Evolutionary conservation across 768 basidiomycete genomes (phyloP), one percentile per base, ranked within the genome.

Genomic region (Tulasnella sp.): DNA sequence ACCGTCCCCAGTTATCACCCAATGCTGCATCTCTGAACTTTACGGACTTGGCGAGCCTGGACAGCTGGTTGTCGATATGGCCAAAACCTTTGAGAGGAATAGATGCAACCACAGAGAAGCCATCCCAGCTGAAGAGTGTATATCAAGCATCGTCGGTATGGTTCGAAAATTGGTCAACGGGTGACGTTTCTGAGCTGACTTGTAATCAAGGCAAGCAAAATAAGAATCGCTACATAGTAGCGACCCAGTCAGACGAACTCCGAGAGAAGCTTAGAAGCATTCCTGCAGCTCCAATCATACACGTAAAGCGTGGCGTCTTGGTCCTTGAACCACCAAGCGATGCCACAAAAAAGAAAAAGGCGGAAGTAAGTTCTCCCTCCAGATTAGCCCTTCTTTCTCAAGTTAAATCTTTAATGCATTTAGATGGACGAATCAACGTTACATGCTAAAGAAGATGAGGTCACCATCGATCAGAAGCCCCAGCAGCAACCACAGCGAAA

Each of bases 71-170:
- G 92, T 95, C 0, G 94, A 98, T 84, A 88, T 98, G 62, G 97
- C 98, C 1, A 99, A 98, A 86, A 89, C 88, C 0, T 98, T 98
- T 82, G 97, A 98, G 86, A 89, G 97, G 79, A 85, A 98, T 81
- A 95, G 93, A 86, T 99, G 98, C 84, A 98, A 98, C 84, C 98
- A 99, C 84, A 88, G 91, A 81, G 93, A 96, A 82, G 87, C 93
- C n/a, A 93, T 98, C 39, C 88, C 89, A 0, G 93, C 93, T 40
- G 91, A 93, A 73, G 95, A 96, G 24, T 99, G 98, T 84, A 87
- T 99, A 39, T 83, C 86, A 7, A 90, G 89, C 80, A 92, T 99
- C 71, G 88, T 98, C 72, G 97, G 97, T 95, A 82, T 80, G 90
- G 36, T 68, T 68, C 2, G 31, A 36, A 36, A 68, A 0, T 34